Base-by-base conservation (phyloP, 768 basidiomycete genomes). In the Lactarius trivialis region DNA sequence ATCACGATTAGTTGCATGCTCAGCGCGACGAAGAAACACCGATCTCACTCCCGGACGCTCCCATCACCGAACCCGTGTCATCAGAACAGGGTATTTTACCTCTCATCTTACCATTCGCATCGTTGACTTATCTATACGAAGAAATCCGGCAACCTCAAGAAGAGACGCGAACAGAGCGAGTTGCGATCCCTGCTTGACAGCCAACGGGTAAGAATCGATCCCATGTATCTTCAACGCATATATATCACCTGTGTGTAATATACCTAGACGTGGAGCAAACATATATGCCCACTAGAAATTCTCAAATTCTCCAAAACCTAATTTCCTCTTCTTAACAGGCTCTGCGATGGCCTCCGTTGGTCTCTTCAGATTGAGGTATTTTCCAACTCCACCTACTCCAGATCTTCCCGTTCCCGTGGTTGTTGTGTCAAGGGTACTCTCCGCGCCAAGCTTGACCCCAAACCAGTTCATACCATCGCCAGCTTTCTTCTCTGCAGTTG, bases 241-340 rank as follows among this genome's bases (percentile, higher is more conserved):
- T 51, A 55, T 65, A 69, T 63, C 55, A 58, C 67, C 41, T 21
- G 45, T 34, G 26, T 51, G 21, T 55, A 61, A 54, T 34, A 65
- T 58, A 51, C n/a, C 53, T 39, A 49, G 26, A 51, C 11, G 17
- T 17, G 43, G 32, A 49, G 54, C 48, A 17, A 32, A 26, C 17
- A 41, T 24, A 56, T 51, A 21, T 53, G 50, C 39, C 19, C 19
- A 39, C 41, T 75, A 94, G 91, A 91, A 94, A 36, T 82, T 84
- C 28, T 86, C 85, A 60, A 95, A 95, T 71, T 93, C 79, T n/a
- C 95, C 94, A 74, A 98, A 98, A 1, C 94, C 95, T 41, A 86
- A 72, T 66, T 83, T 86, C 68, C 89, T 83, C 75, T 88, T 89
- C 80, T 94, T 96, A 72, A 86, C 88, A 58, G 75, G 73, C 37